A percentile compares a stretch with the other conserved stretches of the same genome.
Evolutionary conservation across 257 asterid genomes (phyloP).

Genomic region (Pogostemon cablin): DNA sequence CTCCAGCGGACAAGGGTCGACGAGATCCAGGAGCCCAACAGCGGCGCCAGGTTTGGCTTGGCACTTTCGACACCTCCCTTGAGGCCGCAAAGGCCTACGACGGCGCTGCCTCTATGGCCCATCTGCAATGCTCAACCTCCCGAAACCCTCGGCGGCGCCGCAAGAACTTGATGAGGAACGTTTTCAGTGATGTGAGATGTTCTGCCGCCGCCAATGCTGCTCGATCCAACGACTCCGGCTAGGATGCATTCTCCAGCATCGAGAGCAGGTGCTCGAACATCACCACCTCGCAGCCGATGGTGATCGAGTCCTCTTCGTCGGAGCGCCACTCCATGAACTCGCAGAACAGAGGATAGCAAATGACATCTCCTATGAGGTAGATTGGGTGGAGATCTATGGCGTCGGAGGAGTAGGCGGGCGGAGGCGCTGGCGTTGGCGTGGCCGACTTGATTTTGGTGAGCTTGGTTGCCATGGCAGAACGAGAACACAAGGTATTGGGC

Average conservation of each 20-base stretch:
- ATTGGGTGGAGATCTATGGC: slow-evolving; percentile 60
- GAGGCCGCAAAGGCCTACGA: too few species aligned
- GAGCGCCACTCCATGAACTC: slow-evolving; percentile 60
- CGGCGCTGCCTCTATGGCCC: too few species aligned
- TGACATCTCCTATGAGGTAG: slow-evolving; percentile 83
- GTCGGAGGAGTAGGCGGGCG: slow-evolving; percentile 40
- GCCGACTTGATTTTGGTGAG: slow-evolving; percentile 78
- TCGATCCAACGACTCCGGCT: slow-evolving; percentile 75
- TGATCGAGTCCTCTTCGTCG: slow-evolving; percentile 41
- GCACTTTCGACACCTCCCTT: too few species aligned
- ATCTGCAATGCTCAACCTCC: too few species aligned
- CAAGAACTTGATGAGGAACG: too few species aligned
- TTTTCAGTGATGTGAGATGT: too few species aligned
- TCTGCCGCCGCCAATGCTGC: slow-evolving; percentile 1
- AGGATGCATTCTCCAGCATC: slow-evolving; percentile 66
- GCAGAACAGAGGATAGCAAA: slow-evolving; percentile 81
- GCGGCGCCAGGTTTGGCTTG: too few species aligned
- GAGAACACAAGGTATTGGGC: too few species aligned
- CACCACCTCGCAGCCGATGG: slow-evolving; percentile 84
- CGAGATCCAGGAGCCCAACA: too few species aligned
- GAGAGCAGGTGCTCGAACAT: slow-evolving; percentile 82
- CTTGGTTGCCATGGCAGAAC: slow-evolving; percentile 64
- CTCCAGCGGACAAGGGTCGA: too few species aligned
- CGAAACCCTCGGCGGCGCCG: too few species aligned
- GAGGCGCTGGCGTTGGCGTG: slow-evolving; percentile 47